Percentiles rank a stretch among this genome's conserved stretches.
phyloP scores from a whole-genome alignment of 202 grass and related monocot species.

The Brachypodium distachyon region DNA sequence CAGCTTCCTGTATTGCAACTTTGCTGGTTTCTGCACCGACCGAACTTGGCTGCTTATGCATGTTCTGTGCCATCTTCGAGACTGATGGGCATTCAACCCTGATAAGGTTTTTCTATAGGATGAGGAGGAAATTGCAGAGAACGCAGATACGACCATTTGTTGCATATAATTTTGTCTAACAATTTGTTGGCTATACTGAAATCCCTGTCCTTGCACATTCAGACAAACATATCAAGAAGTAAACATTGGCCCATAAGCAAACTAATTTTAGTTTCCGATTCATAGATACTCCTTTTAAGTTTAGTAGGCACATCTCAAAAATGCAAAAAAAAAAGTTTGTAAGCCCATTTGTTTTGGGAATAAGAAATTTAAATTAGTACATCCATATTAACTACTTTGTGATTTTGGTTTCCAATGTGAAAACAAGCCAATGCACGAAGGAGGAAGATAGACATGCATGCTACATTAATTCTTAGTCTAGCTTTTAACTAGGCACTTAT shows the following conservation, averaged over 20 bases:
- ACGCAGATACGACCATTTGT: conserved; percentile 20
- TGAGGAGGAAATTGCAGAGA: background rate
- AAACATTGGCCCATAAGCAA: background rate
- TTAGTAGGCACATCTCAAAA: background rate
- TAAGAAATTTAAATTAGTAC: too few species aligned
- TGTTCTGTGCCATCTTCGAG: background rate
- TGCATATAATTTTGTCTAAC: background rate
- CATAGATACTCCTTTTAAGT: background rate
- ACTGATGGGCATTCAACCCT: background rate
- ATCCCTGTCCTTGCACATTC: conserved; percentile 3
- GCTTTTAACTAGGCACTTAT: too few species aligned
- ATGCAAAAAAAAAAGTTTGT: too few species aligned
- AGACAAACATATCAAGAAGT: background rate
- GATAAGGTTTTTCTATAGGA: background rate
- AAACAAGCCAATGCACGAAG: too few species aligned
- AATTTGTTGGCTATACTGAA: conserved; percentile 12
- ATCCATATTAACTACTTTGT: too few species aligned
- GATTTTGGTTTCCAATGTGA: too few species aligned
- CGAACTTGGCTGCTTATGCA: background rate
- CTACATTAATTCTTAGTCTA: too few species aligned
- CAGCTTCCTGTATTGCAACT: conserved; percentile 57
- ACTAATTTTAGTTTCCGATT: background rate
- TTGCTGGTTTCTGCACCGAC: background rate
- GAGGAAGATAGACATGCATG: too few species aligned
- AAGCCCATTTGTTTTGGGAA: too few species aligned